Percentiles rank a stretch among this genome's conserved stretches.
These are phyloP conservation scores for Aspergillus ibericus DNA, from an alignment of 2,329 filamentous ascomycete genomes.

Conservation along the genomic window DNA sequence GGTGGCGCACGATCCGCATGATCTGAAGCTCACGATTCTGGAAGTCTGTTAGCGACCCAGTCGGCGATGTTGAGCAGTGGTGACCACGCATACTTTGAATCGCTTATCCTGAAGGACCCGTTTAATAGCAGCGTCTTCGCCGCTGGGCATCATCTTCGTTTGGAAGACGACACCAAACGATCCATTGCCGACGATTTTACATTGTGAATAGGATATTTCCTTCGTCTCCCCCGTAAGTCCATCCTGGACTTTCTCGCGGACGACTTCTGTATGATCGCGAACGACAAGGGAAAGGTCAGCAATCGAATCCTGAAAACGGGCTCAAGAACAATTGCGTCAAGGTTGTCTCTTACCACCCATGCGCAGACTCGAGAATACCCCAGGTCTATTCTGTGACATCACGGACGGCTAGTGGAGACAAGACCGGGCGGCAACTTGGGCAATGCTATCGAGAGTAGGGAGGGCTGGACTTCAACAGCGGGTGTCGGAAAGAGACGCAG, in stretches of 20 bases:
- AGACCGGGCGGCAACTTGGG: conserved; percentile 18
- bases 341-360: conserved; percentile 83
- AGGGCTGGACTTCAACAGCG: conserved; percentile 48
- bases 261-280: conserved; percentile 67
- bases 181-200: conserved; percentile 98
- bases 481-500: conserved; percentile 42
- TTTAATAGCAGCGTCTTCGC: conserved; percentile 98
- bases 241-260: conserved; percentile 98
- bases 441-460: conserved; percentile 43
- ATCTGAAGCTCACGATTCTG: conserved; percentile 99
- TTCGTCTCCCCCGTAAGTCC: conserved; percentile 94
- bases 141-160: conserved; percentile 95
- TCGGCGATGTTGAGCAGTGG: background rate
- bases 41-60: conserved; percentile 31
- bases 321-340: conserved; percentile 25
- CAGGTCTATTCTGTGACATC: conserved; percentile 91
- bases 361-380: conserved; percentile 82
- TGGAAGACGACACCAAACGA: conserved; percentile 99
- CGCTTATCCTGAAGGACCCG: conserved; percentile 97
- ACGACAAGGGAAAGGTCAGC: conserved; percentile 18
- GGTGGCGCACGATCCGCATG: conserved; percentile 98
- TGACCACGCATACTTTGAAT: conserved; percentile 76
- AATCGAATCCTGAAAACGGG: conserved; percentile 12
- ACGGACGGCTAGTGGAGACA: conserved; percentile 33
- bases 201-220: conserved; percentile 97